These are phyloP conservation scores for Mycena metata DNA, from an alignment of 768 basidiomycete genomes.

Conservation along the genomic window DNA sequence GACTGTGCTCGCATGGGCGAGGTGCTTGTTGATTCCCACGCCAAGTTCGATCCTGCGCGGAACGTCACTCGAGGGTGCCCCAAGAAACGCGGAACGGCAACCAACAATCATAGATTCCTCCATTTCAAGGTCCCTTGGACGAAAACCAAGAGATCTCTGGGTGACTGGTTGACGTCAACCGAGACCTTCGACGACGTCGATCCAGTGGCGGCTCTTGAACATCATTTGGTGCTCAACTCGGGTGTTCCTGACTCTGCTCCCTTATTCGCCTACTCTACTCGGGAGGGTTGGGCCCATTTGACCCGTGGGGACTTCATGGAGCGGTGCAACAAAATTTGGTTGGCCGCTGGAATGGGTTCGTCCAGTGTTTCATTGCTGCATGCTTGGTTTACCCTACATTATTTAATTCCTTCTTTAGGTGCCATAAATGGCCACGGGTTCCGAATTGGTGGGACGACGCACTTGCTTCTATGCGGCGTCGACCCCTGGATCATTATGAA, in stretches of 20 bases:
- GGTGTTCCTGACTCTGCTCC: background rate
- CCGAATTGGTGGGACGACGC: background rate
- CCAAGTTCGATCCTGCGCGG: background rate
- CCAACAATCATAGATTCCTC: background rate
- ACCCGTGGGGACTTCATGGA: background rate
- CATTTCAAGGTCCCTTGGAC: constrained; percentile 9
- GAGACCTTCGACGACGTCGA: constrained; percentile 39
- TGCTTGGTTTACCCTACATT: too few relatives aligned
- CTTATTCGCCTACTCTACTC: background rate
- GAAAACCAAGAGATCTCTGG: background rate
- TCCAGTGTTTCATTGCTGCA: too few relatives aligned
- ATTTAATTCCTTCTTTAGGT: too few relatives aligned
- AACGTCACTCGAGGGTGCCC: constrained; percentile 12
- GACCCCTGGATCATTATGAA: constrained; percentile 7
- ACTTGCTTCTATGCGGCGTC: constrained; percentile 32
- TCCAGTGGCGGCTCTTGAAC: background rate
- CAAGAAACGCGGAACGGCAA: background rate
- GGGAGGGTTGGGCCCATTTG: background rate
- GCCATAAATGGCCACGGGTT: constrained; percentile 4
- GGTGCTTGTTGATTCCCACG: background rate
- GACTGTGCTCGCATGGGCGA: constrained; percentile 9
- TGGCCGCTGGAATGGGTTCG: background rate
- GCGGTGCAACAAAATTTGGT: background rate
- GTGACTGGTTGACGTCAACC: constrained; percentile 41
- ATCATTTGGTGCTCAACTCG: background rate